phyloP scores from a whole-genome alignment of 1,139 yeast genomes.

The Scheffersomyces lignicola region DNA sequence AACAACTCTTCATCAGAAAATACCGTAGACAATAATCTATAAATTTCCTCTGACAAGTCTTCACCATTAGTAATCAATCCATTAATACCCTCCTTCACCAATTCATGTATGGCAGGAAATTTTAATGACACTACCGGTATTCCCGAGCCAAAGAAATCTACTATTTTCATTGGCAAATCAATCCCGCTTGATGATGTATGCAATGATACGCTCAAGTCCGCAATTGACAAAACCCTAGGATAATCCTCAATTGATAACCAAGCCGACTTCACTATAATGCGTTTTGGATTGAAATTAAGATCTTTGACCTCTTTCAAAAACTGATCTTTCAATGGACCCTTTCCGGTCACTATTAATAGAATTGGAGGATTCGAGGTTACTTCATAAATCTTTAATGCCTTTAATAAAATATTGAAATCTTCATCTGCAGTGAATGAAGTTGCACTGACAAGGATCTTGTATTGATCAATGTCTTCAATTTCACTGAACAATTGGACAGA shows the following conservation, averaged over 20 bases:
- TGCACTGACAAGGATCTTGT: constrained; percentile 73
- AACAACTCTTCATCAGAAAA: constrained; percentile 40
- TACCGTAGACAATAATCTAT: constrained; percentile 44
- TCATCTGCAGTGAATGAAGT: constrained; percentile 98
- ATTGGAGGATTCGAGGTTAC: constrained; percentile 43
- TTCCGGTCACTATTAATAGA: constrained; percentile 81
- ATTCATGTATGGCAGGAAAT: constrained; percentile 71
- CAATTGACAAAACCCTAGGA: constrained; percentile 69
- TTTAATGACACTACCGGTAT: constrained; percentile 81
- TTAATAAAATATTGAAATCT: constrained; percentile 68
- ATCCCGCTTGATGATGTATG: constrained; percentile 92
- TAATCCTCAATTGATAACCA: constrained; percentile 86
- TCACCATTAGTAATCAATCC: constrained; percentile 40
- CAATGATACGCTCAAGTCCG: constrained; percentile 86
- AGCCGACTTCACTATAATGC: constrained; percentile 57
- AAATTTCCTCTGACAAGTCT: constrained; percentile 48
- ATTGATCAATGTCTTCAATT: constrained; percentile 30
- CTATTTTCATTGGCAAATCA: constrained; percentile 96
- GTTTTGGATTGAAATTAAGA: constrained; percentile 39
- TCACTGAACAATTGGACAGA: constrained; percentile 36
- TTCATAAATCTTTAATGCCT: constrained; percentile 68
- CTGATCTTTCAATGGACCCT: constrained; percentile 73
- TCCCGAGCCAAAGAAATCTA: constrained; percentile 96
- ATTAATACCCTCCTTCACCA: constrained; percentile 49
- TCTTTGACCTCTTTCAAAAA: constrained; percentile 48